Evolutionary conservation across 1,284 basidiomycete genomes (phyloP).

Genomic region (Tremellales sp.): DNA sequence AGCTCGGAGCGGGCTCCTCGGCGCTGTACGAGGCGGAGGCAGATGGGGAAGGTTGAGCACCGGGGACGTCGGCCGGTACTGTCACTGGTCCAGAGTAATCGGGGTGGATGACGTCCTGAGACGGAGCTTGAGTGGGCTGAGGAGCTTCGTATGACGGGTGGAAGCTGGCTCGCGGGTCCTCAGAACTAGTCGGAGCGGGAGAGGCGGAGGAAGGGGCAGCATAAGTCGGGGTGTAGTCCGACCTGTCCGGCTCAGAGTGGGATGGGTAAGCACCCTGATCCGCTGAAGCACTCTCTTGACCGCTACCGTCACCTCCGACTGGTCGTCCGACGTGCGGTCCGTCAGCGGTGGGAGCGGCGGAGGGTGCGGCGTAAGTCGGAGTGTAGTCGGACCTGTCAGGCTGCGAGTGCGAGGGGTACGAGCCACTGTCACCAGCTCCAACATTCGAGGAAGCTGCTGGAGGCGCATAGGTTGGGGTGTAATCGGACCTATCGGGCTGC

Average conservation of each 20-base stretch:
- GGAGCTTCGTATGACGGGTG: neutral
- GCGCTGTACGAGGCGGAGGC: neutral
- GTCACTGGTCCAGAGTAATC: neutral
- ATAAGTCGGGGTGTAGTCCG: neutral
- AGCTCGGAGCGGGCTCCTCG: neutral
- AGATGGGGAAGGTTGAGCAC: neutral
- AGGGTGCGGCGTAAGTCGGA: constrained; percentile 3
- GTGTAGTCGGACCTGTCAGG: constrained; percentile 2
- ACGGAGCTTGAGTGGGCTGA: constrained; percentile 1
- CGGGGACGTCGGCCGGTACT: neutral
- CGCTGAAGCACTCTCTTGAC: neutral
- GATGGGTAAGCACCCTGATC: constrained; percentile 1
- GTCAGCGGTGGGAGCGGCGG: constrained; percentile 4
- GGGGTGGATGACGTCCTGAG: neutral
- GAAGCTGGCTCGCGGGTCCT: neutral
- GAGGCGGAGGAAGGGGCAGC: constrained; percentile 1
- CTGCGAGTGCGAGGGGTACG: neutral
- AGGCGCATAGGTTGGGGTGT: neutral
- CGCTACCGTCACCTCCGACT: neutral
- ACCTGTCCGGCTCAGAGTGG: neutral
- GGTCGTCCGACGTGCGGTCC: neutral
- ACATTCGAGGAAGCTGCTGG: neutral
- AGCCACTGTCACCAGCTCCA: neutral
- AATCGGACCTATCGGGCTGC: neutral
- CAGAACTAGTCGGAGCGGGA: neutral